phyloP scores from a whole-genome alignment of 2,329 filamentous ascomycete genomes.

The Scopulariopsis brevicaulis region DNA sequence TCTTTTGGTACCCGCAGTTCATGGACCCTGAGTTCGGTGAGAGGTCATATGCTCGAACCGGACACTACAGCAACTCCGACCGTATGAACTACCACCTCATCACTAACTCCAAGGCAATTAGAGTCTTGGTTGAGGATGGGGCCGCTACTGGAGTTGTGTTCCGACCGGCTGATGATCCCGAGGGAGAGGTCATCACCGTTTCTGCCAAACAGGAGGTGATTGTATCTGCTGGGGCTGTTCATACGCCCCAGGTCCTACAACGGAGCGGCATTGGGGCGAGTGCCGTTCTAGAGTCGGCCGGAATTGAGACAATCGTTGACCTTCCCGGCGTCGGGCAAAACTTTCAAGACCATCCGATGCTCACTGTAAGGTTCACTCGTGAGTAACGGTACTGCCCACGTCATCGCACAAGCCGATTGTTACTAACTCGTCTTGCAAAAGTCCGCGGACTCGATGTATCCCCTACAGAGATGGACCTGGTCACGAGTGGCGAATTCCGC shows the following conservation, averaged over 20 bases:
- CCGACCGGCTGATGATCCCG: conserved; percentile 1
- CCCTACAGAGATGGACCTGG: conserved; percentile 6
- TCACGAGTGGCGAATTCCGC: conserved; percentile 7
- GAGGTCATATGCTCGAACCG: conserved; percentile 25
- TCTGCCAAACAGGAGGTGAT: conserved; percentile 33
- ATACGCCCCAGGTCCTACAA: conserved; percentile 38
- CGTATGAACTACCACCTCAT: conserved; percentile 14
- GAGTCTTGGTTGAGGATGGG: conserved; percentile 11
- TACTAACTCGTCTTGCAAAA: background rate
- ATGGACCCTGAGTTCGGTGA: conserved; percentile 22
- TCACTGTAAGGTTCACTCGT: conserved; percentile 5
- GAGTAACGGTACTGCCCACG: background rate
- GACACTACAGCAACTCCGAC: conserved; percentile 15
- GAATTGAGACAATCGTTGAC: conserved; percentile 32
- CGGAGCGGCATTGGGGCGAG: conserved; percentile 35
- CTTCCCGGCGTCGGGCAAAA: conserved; percentile 48
- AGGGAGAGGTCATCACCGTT: conserved; percentile 9
- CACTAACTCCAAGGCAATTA: conserved; percentile 12
- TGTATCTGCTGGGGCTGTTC: conserved; percentile 35
- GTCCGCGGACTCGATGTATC: conserved; percentile 12
- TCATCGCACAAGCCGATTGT: background rate
- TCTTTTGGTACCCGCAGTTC: conserved; percentile 29
- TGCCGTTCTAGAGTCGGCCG: conserved; percentile 24
- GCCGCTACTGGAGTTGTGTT: conserved; percentile 16
- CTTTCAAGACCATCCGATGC: conserved; percentile 36